phyloP scores from a whole-genome alignment of 768 basidiomycete species.

The Suillus sp. region DNA sequence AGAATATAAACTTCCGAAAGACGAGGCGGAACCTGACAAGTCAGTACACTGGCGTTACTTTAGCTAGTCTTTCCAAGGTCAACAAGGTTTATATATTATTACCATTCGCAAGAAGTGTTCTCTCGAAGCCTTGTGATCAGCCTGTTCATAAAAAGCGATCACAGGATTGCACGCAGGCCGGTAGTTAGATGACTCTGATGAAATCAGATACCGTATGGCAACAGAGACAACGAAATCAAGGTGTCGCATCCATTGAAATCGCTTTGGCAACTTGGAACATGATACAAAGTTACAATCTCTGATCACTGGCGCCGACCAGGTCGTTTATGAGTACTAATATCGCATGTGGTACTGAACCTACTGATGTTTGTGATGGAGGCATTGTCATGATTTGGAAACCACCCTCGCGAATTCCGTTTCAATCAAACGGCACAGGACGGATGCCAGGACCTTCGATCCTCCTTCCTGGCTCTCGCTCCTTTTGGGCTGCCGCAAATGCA shows the following conservation, averaged over 20 bases:
- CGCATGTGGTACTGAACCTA: not conserved
- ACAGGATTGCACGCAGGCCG: not conserved
- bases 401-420: slow-evolving; percentile 17
- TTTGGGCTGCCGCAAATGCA: slow-evolving; percentile 72
- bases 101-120: not conserved
- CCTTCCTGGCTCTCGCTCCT: slow-evolving; percentile 38
- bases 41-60: not conserved
- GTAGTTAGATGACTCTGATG: not conserved
- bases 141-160: not conserved
- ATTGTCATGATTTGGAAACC: not conserved
- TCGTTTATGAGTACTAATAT: not conserved
- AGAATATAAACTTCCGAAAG: not conserved
- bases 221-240: not conserved
- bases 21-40: not conserved
- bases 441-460: slow-evolving; percentile 62
- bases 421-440: slow-evolving; percentile 82
- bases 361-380: not conserved
- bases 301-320: not conserved
- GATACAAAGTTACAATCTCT: not conserved
- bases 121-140: not conserved
- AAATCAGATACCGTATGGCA: not conserved
- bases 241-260: not conserved
- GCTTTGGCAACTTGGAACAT: not conserved
- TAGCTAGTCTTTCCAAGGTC: not conserved
- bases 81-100: not conserved